phyloP scores from a whole-genome alignment of 2,329 filamentous ascomycete species.

The Pseudogymnoascus sp. region DNA sequence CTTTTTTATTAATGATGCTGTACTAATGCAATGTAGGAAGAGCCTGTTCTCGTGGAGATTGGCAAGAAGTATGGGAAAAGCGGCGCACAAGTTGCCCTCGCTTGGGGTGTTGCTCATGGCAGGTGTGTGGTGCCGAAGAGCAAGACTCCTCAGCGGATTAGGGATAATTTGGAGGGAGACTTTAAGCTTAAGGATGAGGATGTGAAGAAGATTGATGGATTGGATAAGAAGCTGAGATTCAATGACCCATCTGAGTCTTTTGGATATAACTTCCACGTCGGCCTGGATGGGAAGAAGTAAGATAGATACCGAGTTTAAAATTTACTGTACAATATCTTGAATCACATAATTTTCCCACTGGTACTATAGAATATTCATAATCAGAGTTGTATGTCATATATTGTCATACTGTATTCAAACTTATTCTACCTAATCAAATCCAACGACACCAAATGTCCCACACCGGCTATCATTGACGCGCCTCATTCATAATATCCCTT shows the following conservation, averaged over 20 bases:
- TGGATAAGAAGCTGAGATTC: conserved; percentile 56
- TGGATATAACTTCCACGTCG: conserved; percentile 49
- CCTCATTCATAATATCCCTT: conserved; percentile 70
- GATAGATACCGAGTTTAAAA: background rate
- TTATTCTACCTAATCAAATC: background rate
- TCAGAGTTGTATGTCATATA: background rate
- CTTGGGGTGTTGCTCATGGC: conserved; percentile 49
- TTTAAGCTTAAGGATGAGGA: conserved; percentile 53
- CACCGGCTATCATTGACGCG: conserved; percentile 22
- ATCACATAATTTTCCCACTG: background rate
- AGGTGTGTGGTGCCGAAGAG: conserved; percentile 59
- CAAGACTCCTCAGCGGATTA: conserved; percentile 49
- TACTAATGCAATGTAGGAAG: conserved; percentile 31
- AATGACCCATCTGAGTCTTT: conserved; percentile 51
- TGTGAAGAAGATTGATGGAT: conserved; percentile 39
- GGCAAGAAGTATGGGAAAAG: conserved; percentile 48
- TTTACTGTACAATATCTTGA: background rate
- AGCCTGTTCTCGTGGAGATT: conserved; percentile 45
- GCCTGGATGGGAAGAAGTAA: conserved; percentile 47
- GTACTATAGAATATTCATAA: background rate
- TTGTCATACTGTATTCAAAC: conserved; percentile 6
- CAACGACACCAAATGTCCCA: background rate
- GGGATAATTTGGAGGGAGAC: conserved; percentile 55
- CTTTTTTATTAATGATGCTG: background rate
- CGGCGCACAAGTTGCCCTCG: conserved; percentile 50